phyloP scores from a whole-genome alignment of 768 basidiomycete species.

The Ramaria rubella region DNA sequence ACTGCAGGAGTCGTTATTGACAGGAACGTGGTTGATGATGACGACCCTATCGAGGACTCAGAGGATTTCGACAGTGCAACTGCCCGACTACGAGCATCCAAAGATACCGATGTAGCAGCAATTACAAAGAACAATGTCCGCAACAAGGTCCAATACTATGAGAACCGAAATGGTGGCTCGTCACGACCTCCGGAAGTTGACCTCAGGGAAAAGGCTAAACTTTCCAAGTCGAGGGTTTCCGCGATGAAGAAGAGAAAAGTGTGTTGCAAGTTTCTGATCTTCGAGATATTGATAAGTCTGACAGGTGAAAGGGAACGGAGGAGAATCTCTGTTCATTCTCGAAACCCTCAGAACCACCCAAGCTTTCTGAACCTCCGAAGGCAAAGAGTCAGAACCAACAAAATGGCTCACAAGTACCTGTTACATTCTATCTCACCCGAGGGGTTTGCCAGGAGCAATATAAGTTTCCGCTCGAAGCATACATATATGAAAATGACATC shows the following conservation, averaged over 20 bases:
- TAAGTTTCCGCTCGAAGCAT: background rate
- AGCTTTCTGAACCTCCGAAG: background rate
- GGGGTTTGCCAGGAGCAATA: no score
- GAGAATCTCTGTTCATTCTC: background rate
- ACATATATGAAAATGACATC: background rate
- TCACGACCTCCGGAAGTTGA: background rate
- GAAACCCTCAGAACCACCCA: background rate
- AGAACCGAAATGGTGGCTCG: background rate
- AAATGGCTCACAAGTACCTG: background rate
- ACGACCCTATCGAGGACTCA: slow-evolving; percentile 4
- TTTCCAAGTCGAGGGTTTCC: background rate
- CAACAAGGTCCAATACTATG: background rate
- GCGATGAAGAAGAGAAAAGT: background rate
- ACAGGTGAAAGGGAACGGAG: no score
- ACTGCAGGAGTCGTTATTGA: no score
- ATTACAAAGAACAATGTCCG: background rate
- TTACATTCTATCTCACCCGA: no score
- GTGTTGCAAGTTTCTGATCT: background rate
- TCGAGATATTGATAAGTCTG: background rate
- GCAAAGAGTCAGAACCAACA: background rate
- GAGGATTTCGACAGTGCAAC: slow-evolving; percentile 3
- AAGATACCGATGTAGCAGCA: background rate
- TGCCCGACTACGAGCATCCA: background rate
- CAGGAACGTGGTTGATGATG: background rate
- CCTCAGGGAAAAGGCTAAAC: background rate